These are phyloP conservation scores for Puccinia polysora DNA, from an alignment of 1,284 basidiomycete genomes.

Conservation along the genomic window DNA sequence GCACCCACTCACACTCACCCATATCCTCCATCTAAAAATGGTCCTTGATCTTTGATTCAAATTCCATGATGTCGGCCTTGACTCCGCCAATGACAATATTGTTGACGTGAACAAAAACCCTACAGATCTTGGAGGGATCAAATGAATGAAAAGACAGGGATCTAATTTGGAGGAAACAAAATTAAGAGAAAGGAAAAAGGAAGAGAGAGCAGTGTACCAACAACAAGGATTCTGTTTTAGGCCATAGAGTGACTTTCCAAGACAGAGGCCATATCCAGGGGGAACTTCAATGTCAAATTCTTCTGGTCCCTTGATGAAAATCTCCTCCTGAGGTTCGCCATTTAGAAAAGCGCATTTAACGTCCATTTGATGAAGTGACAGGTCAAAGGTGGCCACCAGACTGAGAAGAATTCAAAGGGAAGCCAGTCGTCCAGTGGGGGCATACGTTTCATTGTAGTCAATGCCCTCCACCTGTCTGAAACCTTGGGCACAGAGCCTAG, in stretches of 20 bases:
- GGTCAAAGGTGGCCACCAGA: neutral
- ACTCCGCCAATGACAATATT: neutral
- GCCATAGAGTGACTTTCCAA: neutral
- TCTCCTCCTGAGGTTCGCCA: neutral
- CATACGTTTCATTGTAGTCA: constrained; percentile 8
- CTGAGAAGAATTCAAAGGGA: neutral
- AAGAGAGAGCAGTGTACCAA: neutral
- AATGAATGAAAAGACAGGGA: constrained; percentile 6
- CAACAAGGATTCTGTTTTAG: constrained; percentile 12
- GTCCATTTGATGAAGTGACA: constrained; percentile 21
- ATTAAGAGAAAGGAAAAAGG: neutral
- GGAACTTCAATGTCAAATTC: neutral
- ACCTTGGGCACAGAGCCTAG: neutral
- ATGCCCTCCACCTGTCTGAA: constrained; percentile 7
- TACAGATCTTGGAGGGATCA: neutral
- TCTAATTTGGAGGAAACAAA: neutral
- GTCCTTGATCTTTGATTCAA: too few species aligned
- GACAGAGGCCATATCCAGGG: neutral
- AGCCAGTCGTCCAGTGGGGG: neutral
- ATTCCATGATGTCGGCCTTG: neutral
- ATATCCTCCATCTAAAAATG: constrained; percentile 30
- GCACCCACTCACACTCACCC: neutral
- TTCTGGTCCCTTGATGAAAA: neutral
- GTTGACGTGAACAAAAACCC: constrained; percentile 7
- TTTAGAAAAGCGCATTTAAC: constrained; percentile 1